Percentiles rank a stretch among this genome's conserved stretches.
Evolutionary conservation across 176 grass and related monocot genomes (phyloP).

Genomic region (Avena insularis): DNA sequence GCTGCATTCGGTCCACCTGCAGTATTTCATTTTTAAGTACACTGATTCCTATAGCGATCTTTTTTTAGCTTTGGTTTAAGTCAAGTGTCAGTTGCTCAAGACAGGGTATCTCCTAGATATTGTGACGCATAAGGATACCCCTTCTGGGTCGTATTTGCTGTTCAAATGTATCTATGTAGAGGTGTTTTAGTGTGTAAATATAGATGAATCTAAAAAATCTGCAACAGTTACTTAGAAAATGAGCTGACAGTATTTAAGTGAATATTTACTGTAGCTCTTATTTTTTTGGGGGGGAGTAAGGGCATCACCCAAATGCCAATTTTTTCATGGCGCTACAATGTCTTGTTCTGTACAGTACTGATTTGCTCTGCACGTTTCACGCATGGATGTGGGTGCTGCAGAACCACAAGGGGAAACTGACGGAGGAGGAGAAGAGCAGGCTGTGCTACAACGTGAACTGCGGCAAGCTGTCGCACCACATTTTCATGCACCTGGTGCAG

Average conservation of each 20-base stretch:
- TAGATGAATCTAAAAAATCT: too few relatives aligned
- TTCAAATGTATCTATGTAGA: too few relatives aligned
- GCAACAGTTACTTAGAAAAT: too few relatives aligned
- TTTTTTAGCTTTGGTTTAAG: not conserved
- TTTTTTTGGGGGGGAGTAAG: too few relatives aligned
- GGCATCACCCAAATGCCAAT: too few relatives aligned
- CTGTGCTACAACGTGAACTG: constrained; percentile 90
- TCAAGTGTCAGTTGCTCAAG: constrained; percentile 5
- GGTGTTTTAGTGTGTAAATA: too few relatives aligned
- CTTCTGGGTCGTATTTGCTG: too few relatives aligned
- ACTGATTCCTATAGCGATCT: not conserved
- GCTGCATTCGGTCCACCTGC: not conserved
- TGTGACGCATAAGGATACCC: too few relatives aligned
- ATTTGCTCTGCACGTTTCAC: not conserved
- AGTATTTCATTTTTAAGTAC: not conserved
- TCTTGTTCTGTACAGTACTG: not conserved
- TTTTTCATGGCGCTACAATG: too few relatives aligned
- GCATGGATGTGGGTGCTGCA: constrained; percentile 35
- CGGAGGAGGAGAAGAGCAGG: constrained; percentile 80
- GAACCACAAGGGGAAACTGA: constrained; percentile 79
- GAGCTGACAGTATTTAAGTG: too few relatives aligned
- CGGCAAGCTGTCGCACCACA: constrained; percentile 74
- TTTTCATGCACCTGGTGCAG: constrained; percentile 93
- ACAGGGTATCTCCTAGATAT: not conserved
- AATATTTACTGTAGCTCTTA: too few relatives aligned